Evolutionary conservation across 139 green algal genomes (phyloP), one percentile per base, ranked within the genome.

Genomic region (Pseudopediastrum boryanum): DNA sequence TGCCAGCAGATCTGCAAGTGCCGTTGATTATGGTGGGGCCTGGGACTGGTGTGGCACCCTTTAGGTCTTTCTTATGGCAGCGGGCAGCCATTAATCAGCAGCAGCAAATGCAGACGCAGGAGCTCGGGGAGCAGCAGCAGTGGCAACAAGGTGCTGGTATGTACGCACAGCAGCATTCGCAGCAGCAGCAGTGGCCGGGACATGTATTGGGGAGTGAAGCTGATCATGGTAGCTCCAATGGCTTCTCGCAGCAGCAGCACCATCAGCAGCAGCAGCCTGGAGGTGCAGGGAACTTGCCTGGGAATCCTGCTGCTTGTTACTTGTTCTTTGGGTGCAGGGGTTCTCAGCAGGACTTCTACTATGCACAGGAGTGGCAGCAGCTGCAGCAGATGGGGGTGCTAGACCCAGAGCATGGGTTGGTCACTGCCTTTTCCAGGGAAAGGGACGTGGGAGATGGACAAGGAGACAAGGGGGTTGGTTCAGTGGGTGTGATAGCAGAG

Each of bases 251-350:
- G 46, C 61, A 54, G 29, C 31, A 68, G 48, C 21, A 44, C 8
- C 71, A 52, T 59, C n/a, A 62, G 9, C 70, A 42, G 27, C 68
- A 76, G 76, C 54, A 66, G 70, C 12, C 4, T 8, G 31, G 2
- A 2, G 56, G 4, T 31, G 35, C 65, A 56, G 65, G 7, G 13
- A 42, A 25, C 4, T 31, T 25, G 33, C 5, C 35, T 29, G 44
- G 5, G 9, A 41, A 4, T 50, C 9, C n/a, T 31, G 86, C 84
- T 6, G 85, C 87, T 5, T 90, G 85, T 78, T 62, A 81, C 25
- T 87, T 99, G 50, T 92, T 96, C 61, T 97, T 98, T 71, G 96
- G 96, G 31, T 98, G 94, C 88, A 85, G 96, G 36, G 84, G 82
- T 51, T 41, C 77, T 16, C 8, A 31, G 0, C 78, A 56, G 0